Conservation (phyloP, 2,329 filamentous ascomycete genomes). For the Zarea fungicola region DNA sequence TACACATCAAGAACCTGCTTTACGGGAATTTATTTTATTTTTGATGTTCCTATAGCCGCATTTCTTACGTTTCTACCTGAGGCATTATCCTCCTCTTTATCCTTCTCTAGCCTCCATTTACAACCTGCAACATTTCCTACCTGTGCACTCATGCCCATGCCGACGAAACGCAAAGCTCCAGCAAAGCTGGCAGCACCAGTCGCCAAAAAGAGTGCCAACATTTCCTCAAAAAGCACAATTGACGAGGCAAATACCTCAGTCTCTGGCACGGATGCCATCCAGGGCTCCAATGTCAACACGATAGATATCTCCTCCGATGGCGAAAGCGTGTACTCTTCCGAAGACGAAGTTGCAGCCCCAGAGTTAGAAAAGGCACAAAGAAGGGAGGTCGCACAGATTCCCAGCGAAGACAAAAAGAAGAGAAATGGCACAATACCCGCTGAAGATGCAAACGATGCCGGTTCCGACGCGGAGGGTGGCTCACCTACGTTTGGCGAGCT, state of each 20-base stretch:
- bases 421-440: constrained; percentile 22
- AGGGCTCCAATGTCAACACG: constrained; percentile 34
- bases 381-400: constrained; percentile 15
- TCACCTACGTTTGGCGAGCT: constrained; percentile 82
- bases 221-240: constrained; percentile 44
- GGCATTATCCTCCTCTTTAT: neutral
- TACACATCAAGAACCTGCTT: neutral
- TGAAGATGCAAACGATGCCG: constrained; percentile 27
- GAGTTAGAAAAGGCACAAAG: constrained; percentile 14
- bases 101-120: neutral
- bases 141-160: constrained; percentile 38
- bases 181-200: constrained; percentile 52
- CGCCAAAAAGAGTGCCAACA: constrained; percentile 49
- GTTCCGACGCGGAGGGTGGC: constrained; percentile 43
- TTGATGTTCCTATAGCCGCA: neutral
- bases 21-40: neutral
- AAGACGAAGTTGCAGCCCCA: constrained; percentile 35
- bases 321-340: constrained; percentile 41
- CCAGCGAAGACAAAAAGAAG: constrained; percentile 23
- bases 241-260: constrained; percentile 56
- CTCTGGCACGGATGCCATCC: constrained; percentile 36
- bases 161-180: constrained; percentile 56
- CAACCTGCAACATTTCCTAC: neutral
- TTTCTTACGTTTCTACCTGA: neutral
- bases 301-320: constrained; percentile 56